Percentiles rank a stretch among this genome's conserved stretches.
These are phyloP conservation scores for Vigna angularis DNA, from an alignment of 306 rosid species.

Conservation along the genomic window DNA sequence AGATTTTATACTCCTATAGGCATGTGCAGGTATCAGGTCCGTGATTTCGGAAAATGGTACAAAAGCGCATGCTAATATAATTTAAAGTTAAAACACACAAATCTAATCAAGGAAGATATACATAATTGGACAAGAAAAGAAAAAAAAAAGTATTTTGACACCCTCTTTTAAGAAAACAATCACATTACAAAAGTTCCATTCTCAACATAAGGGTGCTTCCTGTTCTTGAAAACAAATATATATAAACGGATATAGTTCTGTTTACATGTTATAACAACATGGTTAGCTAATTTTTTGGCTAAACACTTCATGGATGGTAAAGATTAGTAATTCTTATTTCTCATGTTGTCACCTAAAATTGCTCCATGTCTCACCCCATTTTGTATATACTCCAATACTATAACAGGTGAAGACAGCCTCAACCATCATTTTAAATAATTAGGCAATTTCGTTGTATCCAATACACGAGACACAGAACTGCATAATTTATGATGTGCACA, in stretches of 20 bases:
- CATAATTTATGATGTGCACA: too few relatives aligned
- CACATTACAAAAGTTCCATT: not conserved
- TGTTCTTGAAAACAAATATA: not conserved
- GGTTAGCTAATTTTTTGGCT: not conserved
- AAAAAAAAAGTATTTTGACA: too few relatives aligned
- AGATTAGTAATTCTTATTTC: not conserved
- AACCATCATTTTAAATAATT: too few relatives aligned
- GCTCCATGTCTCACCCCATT: too few relatives aligned
- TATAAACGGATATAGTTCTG: not conserved
- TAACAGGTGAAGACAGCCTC: too few relatives aligned
- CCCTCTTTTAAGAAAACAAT: too few relatives aligned
- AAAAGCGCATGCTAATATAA: not conserved
- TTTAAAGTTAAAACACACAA: not conserved
- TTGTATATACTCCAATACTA: too few relatives aligned
- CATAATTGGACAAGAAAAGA: too few relatives aligned
- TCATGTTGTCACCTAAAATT: too few relatives aligned
- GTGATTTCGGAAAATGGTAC: not conserved
- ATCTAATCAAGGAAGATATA: not conserved
- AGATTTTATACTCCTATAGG: not conserved
- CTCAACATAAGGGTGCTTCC: not conserved
- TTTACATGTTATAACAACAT: not conserved
- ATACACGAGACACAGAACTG: too few relatives aligned
- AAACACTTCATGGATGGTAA: not conserved
- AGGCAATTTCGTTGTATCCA: too few relatives aligned
- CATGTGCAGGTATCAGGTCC: not conserved